Base-by-base conservation (phyloP, 345 rosid genomes). In the Trapa bicornis region DNA sequence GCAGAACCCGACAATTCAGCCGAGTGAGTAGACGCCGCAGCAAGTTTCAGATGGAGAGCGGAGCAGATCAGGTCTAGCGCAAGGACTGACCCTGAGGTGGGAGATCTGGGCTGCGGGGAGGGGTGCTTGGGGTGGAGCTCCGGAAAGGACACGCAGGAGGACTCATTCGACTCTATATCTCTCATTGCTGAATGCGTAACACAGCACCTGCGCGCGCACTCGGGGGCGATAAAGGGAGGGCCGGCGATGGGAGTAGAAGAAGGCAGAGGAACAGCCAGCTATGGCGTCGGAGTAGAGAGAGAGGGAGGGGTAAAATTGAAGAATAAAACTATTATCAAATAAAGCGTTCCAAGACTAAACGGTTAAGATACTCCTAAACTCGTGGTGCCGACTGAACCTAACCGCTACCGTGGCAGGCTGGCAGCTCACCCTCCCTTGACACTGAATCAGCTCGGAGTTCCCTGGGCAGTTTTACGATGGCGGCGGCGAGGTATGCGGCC, bases 161-260 rank as follows among this genome's bases (percentile, higher is more conserved):
- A 85, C 78, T 89, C 99, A 38, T 89, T 91, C 58, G 96, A 86
- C 74, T 91, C 99, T 97, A 94, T 93, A 11, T 13, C 38, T 62
- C 66, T 16, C 13, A 5, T 6, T 39, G 6, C 38, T 64, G 37
- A 5, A 29, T 38, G 62, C 22, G 42, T 39, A 33, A 2, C 43
- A 10, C 12, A 36, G 13, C 33, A 52, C 42, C 29, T 22, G 12
- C 61, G 11, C 43, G 13, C 42, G 35, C 42, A 39, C 42, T 15
- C 15, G n/a, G 39, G 15, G 39, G n/a, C 42, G 42, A 29, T 14
- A 29, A n/a, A 37, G 4, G 15, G 52, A 37, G 4, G 67, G 45
- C 45, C 3, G 13, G 67, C 32, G 48, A 17, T 35, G 36, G 67
- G 43, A 11, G 52, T 52, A 32, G 42, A 12, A 36, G 47, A 22